Percentiles rank a stretch among this genome's conserved stretches.
Evolutionary conservation across 805 yeast genomes (phyloP).

Genomic region (Candida sithepensis): DNA sequence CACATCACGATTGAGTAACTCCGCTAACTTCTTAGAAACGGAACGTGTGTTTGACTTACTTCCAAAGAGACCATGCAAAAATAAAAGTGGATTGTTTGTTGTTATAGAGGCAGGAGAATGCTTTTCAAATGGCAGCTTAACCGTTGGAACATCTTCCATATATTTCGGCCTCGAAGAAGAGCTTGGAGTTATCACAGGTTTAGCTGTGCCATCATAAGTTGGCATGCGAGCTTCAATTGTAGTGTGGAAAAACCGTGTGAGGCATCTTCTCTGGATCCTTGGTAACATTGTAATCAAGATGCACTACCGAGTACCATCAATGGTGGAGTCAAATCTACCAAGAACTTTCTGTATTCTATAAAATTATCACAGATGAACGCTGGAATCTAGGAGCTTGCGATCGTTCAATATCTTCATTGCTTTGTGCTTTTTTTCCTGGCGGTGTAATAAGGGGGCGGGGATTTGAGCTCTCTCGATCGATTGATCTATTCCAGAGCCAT

Average conservation of each 20-base stretch:
- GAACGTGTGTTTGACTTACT: constrained; percentile 75
- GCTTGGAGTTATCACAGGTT: constrained; percentile 20
- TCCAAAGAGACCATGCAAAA: constrained; percentile 90
- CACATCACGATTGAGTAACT: constrained; percentile 49
- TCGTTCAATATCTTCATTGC: too few species aligned
- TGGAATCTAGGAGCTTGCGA: too few species aligned
- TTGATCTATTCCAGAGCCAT: too few species aligned
- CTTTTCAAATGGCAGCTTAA: constrained; percentile 49
- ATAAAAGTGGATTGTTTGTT: constrained; percentile 53
- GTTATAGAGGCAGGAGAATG: constrained; percentile 20
- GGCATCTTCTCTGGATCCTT: background rate
- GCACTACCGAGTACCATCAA: too few species aligned
- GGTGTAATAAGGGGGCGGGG: too few species aligned
- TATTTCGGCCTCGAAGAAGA: constrained; percentile 17
- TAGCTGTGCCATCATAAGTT: constrained; percentile 27
- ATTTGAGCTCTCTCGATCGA: too few species aligned
- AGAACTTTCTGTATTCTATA: too few species aligned
- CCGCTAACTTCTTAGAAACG: constrained; percentile 60
- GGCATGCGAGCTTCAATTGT: background rate
- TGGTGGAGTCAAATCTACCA: too few species aligned
- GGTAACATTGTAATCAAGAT: too few species aligned
- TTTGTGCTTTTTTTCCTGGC: too few species aligned
- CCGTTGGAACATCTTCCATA: constrained; percentile 43
- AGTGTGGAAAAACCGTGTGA: background rate
- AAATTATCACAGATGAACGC: too few species aligned